A percentile compares a stretch with the other conserved stretches of the same genome.
phyloP scores from a whole-genome alignment of 768 basidiomycete species.

The Gyrodon lividus region DNA sequence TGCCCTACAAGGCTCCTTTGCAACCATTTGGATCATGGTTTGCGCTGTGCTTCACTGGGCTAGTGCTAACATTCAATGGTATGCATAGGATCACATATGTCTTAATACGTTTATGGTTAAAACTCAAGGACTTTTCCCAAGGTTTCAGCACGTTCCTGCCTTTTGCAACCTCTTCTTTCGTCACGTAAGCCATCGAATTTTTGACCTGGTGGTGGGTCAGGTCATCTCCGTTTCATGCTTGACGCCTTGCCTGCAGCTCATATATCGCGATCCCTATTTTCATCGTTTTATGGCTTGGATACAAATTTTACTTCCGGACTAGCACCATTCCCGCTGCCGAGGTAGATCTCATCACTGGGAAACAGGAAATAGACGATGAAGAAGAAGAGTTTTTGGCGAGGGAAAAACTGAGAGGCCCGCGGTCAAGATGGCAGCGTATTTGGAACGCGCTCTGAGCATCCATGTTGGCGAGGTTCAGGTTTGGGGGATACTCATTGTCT shows the following conservation, averaged over 20 bases:
- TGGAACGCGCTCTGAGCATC: slow-evolving; percentile 9
- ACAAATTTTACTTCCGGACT: slow-evolving; percentile 26
- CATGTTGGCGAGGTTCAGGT: too few relatives aligned
- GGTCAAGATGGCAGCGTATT: slow-evolving; percentile 6
- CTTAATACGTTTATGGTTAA: slow-evolving; percentile 10
- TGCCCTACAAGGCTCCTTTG: slow-evolving; percentile 59
- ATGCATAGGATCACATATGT: slow-evolving; percentile 6
- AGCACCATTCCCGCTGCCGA: slow-evolving; percentile 37
- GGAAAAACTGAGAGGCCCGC: slow-evolving; percentile 42
- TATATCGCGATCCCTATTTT: slow-evolving; percentile 19
- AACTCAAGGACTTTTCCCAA: slow-evolving; percentile 11
- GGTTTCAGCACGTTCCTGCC: slow-evolving; percentile 24
- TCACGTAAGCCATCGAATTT: slow-evolving; percentile 47
- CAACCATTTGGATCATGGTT: slow-evolving; percentile 63
- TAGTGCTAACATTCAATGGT: slow-evolving; percentile 61
- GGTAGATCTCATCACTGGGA: slow-evolving; percentile 60
- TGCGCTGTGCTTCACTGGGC: slow-evolving; percentile 48
- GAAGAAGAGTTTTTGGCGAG: slow-evolving; percentile 50
- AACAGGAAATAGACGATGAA: slow-evolving; percentile 61
- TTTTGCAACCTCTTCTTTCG: slow-evolving; percentile 54
- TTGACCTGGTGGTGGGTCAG: slow-evolving; percentile 14
- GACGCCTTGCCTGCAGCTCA: slow-evolving; percentile 10
- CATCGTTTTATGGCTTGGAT: slow-evolving; percentile 9
- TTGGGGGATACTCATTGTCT: not conserved
- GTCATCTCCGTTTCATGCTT: slow-evolving; percentile 25